Percentiles rank a stretch among this genome's conserved stretches.
phyloP scores from a whole-genome alignment of 1,139 yeast genomes.

The Taphrina pruni region DNA sequence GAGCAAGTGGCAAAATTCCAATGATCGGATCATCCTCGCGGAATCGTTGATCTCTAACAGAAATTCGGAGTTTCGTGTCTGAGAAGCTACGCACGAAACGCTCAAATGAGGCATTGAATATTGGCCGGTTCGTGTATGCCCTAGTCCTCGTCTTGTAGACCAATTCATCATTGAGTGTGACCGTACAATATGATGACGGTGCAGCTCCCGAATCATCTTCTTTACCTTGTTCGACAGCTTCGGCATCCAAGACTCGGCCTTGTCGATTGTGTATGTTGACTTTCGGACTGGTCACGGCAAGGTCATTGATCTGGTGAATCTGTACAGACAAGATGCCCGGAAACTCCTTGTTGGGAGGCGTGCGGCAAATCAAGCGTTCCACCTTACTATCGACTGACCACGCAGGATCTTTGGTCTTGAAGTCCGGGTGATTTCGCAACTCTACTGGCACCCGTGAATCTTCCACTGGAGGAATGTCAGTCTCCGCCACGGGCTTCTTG shows the following conservation, averaged over 20 bases:
- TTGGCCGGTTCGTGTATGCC: conserved; percentile 40
- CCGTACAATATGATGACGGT: conserved; percentile 42
- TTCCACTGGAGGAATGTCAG: conserved; percentile 27
- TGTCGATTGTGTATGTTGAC: conserved; percentile 12
- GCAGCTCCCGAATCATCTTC: conserved; percentile 37
- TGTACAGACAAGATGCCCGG: conserved; percentile 41
- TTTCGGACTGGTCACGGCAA: conserved; percentile 28
- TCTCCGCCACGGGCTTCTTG: conserved; percentile 17
- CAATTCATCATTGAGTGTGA: conserved; percentile 40
- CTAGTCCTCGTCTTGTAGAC: conserved; percentile 42
- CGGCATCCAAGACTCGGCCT: conserved; percentile 30
- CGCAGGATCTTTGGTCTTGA: conserved; percentile 23
- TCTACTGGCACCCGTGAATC: conserved; percentile 34
- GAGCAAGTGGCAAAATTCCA: conserved; percentile 38
- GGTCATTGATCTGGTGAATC: conserved; percentile 41
- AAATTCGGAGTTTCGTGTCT: conserved; percentile 29
- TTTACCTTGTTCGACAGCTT: conserved; percentile 35
- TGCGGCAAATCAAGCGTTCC: conserved; percentile 30
- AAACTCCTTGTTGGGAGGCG: conserved; percentile 36
- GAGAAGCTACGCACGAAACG: conserved; percentile 37
- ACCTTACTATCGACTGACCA: conserved; percentile 38
- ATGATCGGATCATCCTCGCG: conserved; percentile 43
- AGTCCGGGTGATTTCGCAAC: conserved; percentile 38
- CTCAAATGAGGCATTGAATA: conserved; percentile 42
- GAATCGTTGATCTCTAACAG: conserved; percentile 38